Percentiles rank a stretch among this genome's conserved stretches.
phyloP scores from a whole-genome alignment of 176 grass and related monocot species.

The bread wheat (Triticum aestivum) region DNA sequence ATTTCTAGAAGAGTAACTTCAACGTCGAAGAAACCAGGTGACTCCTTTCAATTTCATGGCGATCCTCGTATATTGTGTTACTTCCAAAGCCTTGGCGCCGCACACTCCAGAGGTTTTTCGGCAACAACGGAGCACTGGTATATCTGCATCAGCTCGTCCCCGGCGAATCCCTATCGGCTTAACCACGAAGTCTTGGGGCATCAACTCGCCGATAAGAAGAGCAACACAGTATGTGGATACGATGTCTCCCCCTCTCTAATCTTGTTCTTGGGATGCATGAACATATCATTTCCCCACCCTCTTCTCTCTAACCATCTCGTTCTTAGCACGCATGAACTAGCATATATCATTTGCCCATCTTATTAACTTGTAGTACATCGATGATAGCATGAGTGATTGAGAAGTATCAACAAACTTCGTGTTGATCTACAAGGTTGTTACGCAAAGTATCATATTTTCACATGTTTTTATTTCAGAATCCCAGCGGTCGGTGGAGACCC shows the following conservation, averaged over 20 bases:
- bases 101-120: background rate
- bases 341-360: background rate
- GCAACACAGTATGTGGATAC: slow-evolving; percentile 16
- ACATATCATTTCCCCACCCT: background rate
- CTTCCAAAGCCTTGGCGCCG: background rate
- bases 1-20: slow-evolving; percentile 23
- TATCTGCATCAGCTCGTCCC: background rate
- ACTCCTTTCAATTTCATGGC: slow-evolving; percentile 27
- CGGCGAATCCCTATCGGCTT: background rate
- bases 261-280: background rate
- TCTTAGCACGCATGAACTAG: background rate
- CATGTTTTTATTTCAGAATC: slow-evolving; percentile 22
- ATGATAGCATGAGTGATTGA: background rate
- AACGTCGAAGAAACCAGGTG: slow-evolving; percentile 17
- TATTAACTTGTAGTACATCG: background rate
- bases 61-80: background rate
- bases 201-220: slow-evolving; percentile 27
- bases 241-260: background rate
- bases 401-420: background rate
- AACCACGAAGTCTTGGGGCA: slow-evolving; percentile 29
- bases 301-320: background rate
- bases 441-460: background rate
- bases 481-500: slow-evolving; percentile 18
- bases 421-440: background rate
- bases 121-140: background rate